Conservation (phyloP, 192 early-diverging fungal genomes). For the Chytriomyces confervae region DNA sequence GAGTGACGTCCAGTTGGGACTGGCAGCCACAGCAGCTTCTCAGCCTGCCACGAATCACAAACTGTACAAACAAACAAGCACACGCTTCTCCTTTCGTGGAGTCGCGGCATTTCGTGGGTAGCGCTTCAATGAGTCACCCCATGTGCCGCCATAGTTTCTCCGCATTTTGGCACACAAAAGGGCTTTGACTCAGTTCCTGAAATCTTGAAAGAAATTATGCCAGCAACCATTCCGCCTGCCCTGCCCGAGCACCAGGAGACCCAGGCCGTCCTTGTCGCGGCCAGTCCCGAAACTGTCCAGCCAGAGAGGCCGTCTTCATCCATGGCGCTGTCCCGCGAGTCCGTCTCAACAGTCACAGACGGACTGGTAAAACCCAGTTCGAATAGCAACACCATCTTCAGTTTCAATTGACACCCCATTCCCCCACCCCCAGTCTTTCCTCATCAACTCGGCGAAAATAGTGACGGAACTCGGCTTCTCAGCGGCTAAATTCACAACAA, state of each 20-base stretch:
- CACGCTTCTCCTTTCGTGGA: not conserved
- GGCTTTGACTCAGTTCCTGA: not conserved
- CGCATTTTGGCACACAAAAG: not conserved
- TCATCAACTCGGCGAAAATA: slow-evolving; percentile 39
- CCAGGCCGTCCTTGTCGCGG: not conserved
- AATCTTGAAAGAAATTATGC: not conserved
- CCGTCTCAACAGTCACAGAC: slow-evolving; percentile 20
- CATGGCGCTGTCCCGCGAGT: slow-evolving; percentile 4
- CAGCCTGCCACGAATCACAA: too few relatives aligned
- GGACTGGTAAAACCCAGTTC: slow-evolving; percentile 13
- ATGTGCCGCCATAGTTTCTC: not conserved
- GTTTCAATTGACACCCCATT: not conserved
- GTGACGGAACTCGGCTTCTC: slow-evolving; percentile 44
- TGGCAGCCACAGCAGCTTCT: too few relatives aligned
- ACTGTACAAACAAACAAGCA: too few relatives aligned
- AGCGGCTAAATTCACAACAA: slow-evolving; percentile 45
- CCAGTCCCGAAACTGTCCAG: not conserved
- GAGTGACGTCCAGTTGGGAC: too few relatives aligned
- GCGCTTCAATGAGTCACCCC: not conserved
- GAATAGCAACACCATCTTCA: not conserved
- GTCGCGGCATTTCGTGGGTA: not conserved
- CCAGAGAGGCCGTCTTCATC: not conserved
- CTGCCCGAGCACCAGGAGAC: not conserved
- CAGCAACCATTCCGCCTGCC: not conserved
- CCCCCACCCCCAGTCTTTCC: slow-evolving; percentile 29